These are phyloP conservation scores for Croton setiger DNA, from an alignment of 441 rosid genomes.

Conservation along the genomic window DNA sequence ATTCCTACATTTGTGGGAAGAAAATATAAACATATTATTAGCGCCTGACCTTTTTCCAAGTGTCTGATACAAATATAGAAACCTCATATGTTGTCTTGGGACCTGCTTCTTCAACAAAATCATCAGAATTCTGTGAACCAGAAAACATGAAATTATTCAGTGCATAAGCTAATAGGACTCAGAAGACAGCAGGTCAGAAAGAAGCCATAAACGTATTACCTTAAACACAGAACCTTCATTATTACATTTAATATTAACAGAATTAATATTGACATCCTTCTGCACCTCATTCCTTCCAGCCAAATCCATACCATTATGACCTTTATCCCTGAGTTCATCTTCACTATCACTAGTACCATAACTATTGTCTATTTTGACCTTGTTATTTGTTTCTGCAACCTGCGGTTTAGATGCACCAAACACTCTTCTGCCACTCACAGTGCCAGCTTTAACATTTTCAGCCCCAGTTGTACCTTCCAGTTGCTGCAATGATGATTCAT, in stretches of 20 bases:
- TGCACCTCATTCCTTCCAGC: conserved; percentile 29
- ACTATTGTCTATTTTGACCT: conserved; percentile 37
- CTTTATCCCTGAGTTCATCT: conserved; percentile 45
- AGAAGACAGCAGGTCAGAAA: conserved; percentile 12
- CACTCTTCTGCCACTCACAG: conserved; percentile 66
- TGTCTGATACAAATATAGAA: conserved; percentile 64
- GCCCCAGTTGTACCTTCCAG: conserved; percentile 42
- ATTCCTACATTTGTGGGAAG: conserved; percentile 11
- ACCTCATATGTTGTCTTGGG: conserved; percentile 77
- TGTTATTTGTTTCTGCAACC: conserved; percentile 32
- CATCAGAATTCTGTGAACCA: conserved; percentile 49
- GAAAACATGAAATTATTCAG: conserved; percentile 11
- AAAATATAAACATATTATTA: not conserved
- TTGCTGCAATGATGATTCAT: conserved; percentile 45
- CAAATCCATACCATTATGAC: conserved; percentile 28
- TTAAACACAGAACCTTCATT: conserved; percentile 39
- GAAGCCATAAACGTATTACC: conserved; percentile 31
- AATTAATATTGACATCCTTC: conserved; percentile 29
- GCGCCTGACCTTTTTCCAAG: conserved; percentile 66
- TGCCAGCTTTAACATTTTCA: conserved; percentile 33
- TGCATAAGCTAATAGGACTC: conserved; percentile 11
- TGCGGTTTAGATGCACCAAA: conserved; percentile 62
- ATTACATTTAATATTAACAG: conserved; percentile 35
- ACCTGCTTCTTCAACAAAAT: conserved; percentile 41
- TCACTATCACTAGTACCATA: conserved; percentile 62